Percentiles rank a stretch among this genome's conserved stretches.
Evolutionary conservation across 768 basidiomycete species (phyloP).

Genomic region (Collybia nuda): DNA sequence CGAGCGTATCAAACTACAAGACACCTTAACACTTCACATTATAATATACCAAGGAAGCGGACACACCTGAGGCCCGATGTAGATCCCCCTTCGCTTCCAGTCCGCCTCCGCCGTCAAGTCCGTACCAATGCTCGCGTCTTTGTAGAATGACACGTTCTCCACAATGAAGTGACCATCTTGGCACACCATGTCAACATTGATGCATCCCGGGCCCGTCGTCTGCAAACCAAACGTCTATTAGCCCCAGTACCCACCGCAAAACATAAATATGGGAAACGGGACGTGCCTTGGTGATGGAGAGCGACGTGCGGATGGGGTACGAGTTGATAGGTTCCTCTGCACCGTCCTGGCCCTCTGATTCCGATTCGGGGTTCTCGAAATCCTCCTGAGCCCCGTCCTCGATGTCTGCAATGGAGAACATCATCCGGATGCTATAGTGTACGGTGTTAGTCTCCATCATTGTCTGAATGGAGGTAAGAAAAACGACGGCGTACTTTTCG

Average conservation of each 20-base stretch:
- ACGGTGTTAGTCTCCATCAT: neutral
- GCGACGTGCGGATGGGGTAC: conserved; percentile 76
- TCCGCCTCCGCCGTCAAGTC: conserved; percentile 87
- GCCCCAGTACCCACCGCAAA: neutral
- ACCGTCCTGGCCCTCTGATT: conserved; percentile 15
- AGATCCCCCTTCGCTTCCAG: conserved; percentile 89
- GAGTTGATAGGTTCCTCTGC: conserved; percentile 32
- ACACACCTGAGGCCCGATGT: conserved; percentile 84
- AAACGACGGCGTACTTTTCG: conserved; percentile 72
- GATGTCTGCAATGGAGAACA: conserved; percentile 93
- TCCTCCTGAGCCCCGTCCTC: conserved; percentile 44
- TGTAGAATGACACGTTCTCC: conserved; percentile 88
- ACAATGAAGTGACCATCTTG: conserved; percentile 83
- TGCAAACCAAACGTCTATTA: conserved; percentile 20
- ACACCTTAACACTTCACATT: too few species aligned
- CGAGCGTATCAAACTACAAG: conserved; percentile 83
- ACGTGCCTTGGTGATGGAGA: conserved; percentile 82
- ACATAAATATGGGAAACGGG: neutral
- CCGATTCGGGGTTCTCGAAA: conserved; percentile 23
- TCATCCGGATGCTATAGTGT: conserved; percentile 70
- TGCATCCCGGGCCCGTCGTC: conserved; percentile 56
- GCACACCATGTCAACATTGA: conserved; percentile 76
- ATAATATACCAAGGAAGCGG: too few species aligned
- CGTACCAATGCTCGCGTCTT: conserved; percentile 66
- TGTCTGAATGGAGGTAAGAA: neutral